Conservation (phyloP, 2,329 filamentous ascomycete genomes). For the Dactylellina haptotyla region DNA sequence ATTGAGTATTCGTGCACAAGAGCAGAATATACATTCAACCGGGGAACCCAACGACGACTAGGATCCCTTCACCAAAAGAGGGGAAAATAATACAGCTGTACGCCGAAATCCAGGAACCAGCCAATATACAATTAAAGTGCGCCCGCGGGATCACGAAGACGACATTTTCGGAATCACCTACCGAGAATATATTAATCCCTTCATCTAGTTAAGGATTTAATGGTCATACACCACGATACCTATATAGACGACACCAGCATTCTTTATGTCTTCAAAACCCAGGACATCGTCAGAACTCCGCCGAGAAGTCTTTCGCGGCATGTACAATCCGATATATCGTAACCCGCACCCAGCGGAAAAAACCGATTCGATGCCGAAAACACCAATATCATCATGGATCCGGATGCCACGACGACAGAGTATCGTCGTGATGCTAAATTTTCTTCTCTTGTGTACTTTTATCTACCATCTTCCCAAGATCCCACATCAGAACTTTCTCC, state of each 20-base stretch:
- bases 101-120: too few relatives aligned
- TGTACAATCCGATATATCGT: constrained; percentile 37
- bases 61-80: too few relatives aligned
- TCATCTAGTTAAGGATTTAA: too few relatives aligned
- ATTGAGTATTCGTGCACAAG: too few relatives aligned
- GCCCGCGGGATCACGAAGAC: neutral
- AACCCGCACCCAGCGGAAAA: constrained; percentile 5
- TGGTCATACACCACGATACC: neutral
- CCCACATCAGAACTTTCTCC: neutral
- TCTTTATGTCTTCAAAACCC: neutral
- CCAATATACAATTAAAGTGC: too few relatives aligned
- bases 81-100: too few relatives aligned
- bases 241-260: neutral
- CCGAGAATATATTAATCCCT: neutral
- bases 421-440: constrained; percentile 21
- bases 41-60: too few relatives aligned
- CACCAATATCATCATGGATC: neutral
- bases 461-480: constrained; percentile 23
- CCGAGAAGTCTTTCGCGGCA: constrained; percentile 39
- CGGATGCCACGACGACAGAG: constrained; percentile 30
- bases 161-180: neutral
- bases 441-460: constrained; percentile 18
- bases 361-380: neutral
- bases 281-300: constrained; percentile 23
- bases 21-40: too few relatives aligned